Percentiles rank a stretch among this genome's conserved stretches.
phyloP scores from a whole-genome alignment of 257 asterid genomes.

The Solanum rostratum region DNA sequence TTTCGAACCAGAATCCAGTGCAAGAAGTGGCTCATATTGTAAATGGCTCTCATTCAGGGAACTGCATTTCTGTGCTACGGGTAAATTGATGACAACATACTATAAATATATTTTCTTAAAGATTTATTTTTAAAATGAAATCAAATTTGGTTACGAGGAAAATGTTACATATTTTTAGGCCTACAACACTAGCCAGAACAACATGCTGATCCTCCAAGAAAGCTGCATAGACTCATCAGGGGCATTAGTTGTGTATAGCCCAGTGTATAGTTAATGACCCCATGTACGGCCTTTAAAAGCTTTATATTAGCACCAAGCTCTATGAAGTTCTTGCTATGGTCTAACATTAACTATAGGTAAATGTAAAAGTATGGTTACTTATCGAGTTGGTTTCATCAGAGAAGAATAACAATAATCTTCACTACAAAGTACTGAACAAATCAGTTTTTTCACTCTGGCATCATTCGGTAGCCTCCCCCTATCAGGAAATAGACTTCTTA shows the following conservation, averaged over 20 bases:
- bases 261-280: slow-evolving; percentile 21
- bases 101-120: background rate
- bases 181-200: slow-evolving; percentile 66
- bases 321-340: background rate
- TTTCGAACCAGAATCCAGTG: slow-evolving; percentile 76
- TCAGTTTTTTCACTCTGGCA: background rate
- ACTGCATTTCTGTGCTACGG: slow-evolving; percentile 80
- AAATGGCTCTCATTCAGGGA: slow-evolving; percentile 95
- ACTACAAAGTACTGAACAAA: background rate
- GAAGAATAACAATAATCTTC: background rate
- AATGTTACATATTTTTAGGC: slow-evolving; percentile 33
- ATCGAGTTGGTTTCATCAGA: background rate
- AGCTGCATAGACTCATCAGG: slow-evolving; percentile 89
- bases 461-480: background rate
- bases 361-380: background rate
- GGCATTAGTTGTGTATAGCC: slow-evolving; percentile 63
- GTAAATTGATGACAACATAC: slow-evolving; percentile 17
- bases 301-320: background rate
- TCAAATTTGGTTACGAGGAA: background rate
- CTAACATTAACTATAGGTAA: background rate
- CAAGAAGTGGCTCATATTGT: slow-evolving; percentile 86
- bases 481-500: background rate
- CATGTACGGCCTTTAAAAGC: background rate
- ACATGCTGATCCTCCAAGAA: slow-evolving; percentile 88
- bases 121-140: background rate